Percentiles rank a stretch among this genome's conserved stretches.
These are phyloP conservation scores for Penicillium angulare DNA, from an alignment of 495 filamentous ascomycete genomes.

Conservation along the genomic window DNA sequence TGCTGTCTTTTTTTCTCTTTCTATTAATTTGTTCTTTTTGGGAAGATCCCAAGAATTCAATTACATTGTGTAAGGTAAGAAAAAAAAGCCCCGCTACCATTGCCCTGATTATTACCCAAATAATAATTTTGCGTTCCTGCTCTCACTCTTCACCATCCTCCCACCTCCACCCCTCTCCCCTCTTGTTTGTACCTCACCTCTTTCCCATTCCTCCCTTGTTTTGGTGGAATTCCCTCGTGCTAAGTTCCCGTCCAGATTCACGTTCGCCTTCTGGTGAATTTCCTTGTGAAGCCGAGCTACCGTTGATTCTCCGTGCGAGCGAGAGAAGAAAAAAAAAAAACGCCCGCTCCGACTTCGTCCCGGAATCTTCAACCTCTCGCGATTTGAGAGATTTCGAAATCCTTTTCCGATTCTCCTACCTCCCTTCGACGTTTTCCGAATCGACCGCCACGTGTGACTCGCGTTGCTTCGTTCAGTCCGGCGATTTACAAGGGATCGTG, in stretches of 20 bases:
- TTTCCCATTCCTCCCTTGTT: slow-evolving; percentile 11
- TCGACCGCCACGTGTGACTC: slow-evolving; percentile 24
- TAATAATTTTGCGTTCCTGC: slow-evolving; percentile 25
- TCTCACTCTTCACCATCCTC: slow-evolving; percentile 22
- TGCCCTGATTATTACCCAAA: slow-evolving; percentile 24
- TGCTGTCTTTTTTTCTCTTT: not conserved
- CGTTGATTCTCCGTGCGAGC: too few species aligned
- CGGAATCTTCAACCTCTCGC: slow-evolving; percentile 16
- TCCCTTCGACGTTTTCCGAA: not conserved
- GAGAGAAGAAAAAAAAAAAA: too few species aligned
- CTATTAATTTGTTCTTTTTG: not conserved
- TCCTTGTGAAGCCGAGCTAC: not conserved
- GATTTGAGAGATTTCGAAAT: slow-evolving; percentile 13
- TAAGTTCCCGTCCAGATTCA: not conserved
- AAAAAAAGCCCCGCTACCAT: slow-evolving; percentile 22
- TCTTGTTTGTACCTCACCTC: slow-evolving; percentile 10
- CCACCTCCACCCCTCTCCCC: slow-evolving; percentile 22
- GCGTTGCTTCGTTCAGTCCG: slow-evolving; percentile 12
- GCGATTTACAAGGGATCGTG: not conserved
- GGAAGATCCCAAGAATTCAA: not conserved
- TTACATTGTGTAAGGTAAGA: slow-evolving; percentile 1
- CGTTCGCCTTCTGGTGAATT: not conserved
- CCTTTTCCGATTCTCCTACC: not conserved
- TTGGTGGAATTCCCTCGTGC: not conserved
- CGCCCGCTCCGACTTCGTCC: not conserved